Evolutionary conservation across 331 rosid species (phyloP).

Genomic region (Quercus lobata): DNA sequence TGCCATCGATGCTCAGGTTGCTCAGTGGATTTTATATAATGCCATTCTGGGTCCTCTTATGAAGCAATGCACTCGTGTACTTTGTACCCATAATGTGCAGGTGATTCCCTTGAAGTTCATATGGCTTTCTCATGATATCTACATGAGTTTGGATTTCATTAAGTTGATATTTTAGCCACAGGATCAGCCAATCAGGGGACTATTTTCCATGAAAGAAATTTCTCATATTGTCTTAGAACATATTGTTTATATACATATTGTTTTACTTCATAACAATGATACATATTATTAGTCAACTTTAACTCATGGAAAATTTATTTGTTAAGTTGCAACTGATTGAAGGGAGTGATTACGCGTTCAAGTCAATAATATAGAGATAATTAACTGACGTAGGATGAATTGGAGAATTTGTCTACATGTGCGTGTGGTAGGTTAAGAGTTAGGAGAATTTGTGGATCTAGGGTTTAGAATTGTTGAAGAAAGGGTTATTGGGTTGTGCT

Average conservation of each 20-base stretch:
- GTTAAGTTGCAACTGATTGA: too few species aligned
- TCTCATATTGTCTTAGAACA: not conserved
- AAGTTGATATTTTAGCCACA: not conserved
- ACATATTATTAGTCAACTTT: too few species aligned
- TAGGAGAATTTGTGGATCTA: too few species aligned
- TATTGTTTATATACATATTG: not conserved
- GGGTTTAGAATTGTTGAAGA: too few species aligned
- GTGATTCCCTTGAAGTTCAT: constrained; percentile 32
- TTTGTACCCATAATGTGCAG: constrained; percentile 85
- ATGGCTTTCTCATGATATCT: constrained; percentile 5
- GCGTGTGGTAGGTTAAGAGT: too few species aligned
- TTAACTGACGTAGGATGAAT: too few species aligned
- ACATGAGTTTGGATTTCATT: not conserved
- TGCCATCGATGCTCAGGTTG: constrained; percentile 90
- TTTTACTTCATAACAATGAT: too few species aligned
- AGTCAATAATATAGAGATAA: not conserved
- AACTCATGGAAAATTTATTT: too few species aligned
- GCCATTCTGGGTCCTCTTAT: constrained; percentile 77
- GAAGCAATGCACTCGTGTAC: constrained; percentile 62
- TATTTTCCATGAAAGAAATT: not conserved
- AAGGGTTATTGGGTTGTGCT: too few species aligned
- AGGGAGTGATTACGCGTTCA: not conserved
- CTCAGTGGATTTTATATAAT: constrained; percentile 68
- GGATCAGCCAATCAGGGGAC: not conserved
- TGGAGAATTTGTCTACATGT: too few species aligned